These are phyloP conservation scores for Podospora bellae-mahoneyi DNA, from an alignment of 495 filamentous ascomycete species.

Conservation along the genomic window DNA sequence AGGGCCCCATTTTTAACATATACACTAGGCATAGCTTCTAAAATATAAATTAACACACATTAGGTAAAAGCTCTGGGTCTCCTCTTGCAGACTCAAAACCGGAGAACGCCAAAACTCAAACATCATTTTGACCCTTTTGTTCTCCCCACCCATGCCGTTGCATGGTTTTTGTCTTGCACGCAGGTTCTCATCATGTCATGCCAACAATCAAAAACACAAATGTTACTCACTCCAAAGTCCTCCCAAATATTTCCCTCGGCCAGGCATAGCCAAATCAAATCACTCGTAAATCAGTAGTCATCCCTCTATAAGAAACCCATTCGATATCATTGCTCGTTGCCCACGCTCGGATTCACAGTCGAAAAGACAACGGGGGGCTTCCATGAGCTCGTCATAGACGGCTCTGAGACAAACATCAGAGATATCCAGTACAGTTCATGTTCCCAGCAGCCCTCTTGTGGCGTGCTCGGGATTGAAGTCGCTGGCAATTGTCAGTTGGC, in stretches of 20 bases:
- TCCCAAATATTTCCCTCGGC: neutral
- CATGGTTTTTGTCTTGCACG: neutral
- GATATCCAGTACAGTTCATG: slow-evolving; percentile 32
- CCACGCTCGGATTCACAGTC: slow-evolving; percentile 22
- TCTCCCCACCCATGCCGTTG: neutral
- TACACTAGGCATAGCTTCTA: no score
- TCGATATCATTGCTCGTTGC: neutral
- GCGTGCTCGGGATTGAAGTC: slow-evolving; percentile 16
- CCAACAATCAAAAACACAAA: neutral
- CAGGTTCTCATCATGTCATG: neutral
- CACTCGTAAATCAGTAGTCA: neutral
- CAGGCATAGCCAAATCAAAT: neutral
- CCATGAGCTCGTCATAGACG: slow-evolving; percentile 17
- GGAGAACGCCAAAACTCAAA: neutral
- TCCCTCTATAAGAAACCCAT: neutral
- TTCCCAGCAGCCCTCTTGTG: slow-evolving; percentile 30
- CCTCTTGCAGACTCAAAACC: neutral
- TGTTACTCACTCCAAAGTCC: neutral
- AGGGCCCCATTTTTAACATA: no score
- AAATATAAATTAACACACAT: neutral
- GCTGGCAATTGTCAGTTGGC: slow-evolving; percentile 9
- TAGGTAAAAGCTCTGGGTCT: neutral
- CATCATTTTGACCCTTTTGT: neutral
- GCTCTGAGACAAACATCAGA: slow-evolving; percentile 24
- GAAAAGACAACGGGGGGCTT: slow-evolving; percentile 24